phyloP scores from a whole-genome alignment of 2,329 filamentous ascomycete species.

The Arthrinium puccinioides region DNA sequence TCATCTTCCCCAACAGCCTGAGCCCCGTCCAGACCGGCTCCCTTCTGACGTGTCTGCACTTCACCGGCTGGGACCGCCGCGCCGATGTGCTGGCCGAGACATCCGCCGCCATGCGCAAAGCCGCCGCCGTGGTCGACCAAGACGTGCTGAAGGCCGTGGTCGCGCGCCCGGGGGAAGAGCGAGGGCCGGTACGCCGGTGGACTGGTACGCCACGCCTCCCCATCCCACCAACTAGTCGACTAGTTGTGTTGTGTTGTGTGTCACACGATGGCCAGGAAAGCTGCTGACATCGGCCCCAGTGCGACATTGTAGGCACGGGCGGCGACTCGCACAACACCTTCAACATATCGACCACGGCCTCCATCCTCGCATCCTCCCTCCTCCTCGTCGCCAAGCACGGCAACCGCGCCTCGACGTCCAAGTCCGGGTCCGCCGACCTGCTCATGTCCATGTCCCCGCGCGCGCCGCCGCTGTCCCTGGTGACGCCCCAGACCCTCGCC shows the following conservation, averaged over 20 bases:
- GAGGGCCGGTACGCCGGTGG: conserved; percentile 77
- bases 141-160: conserved; percentile 54
- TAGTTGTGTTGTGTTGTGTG: no score
- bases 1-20: conserved; percentile 86
- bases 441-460: conserved; percentile 67
- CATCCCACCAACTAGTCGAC: no score
- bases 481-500: conserved; percentile 64
- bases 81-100: conserved; percentile 83
- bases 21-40: conserved; percentile 85
- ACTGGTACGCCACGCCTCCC: conserved; percentile 53
- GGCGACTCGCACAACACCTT: conserved; percentile 96
- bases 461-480: conserved; percentile 65
- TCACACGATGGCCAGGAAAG: not conserved
- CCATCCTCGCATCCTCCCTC: conserved; percentile 80
- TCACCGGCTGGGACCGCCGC: conserved; percentile 76
- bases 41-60: conserved; percentile 85
- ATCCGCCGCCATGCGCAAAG: conserved; percentile 75
- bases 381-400: conserved; percentile 91
- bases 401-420: conserved; percentile 90
- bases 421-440: conserved; percentile 91
- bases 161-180: conserved; percentile 47
- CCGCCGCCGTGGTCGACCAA: conserved; percentile 65
- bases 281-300: conserved; percentile 27
- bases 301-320: conserved; percentile 95
- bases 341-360: conserved; percentile 94